A percentile compares a stretch with the other conserved stretches of the same genome.
phyloP scores from a whole-genome alignment of 352 stramenopile species.

The Pythium utonaiense region DNA sequence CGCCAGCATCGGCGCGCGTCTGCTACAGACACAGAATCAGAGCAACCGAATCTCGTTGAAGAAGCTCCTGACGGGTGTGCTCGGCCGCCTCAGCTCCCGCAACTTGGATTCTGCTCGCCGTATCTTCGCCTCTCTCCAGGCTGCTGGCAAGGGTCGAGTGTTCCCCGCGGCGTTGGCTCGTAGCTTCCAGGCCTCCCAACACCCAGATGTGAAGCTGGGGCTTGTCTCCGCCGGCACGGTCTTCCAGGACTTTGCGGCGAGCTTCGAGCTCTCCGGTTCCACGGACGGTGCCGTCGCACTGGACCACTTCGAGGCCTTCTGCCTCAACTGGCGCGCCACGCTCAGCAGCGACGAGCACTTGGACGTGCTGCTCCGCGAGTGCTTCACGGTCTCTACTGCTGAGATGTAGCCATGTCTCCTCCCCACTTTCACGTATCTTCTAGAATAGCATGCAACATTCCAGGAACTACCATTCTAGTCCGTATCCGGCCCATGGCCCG shows the following conservation, averaged over 20 bases:
- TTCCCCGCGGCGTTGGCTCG: conserved; percentile 55
- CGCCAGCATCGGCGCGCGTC: conserved; percentile 30
- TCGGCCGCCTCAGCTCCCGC: conserved; percentile 36
- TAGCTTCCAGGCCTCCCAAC: conserved; percentile 54
- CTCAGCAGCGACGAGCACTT: conserved; percentile 51
- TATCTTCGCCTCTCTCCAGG: conserved; percentile 48
- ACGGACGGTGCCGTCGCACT: conserved; percentile 41
- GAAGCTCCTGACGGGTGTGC: conserved; percentile 35
- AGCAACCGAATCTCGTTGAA: conserved; percentile 33
- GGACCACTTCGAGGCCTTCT: conserved; percentile 68
- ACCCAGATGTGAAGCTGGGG: conserved; percentile 59
- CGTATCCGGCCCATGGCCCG: not conserved
- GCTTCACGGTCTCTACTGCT: conserved; percentile 29
- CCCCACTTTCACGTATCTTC: not conserved
- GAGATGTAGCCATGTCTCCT: not conserved
- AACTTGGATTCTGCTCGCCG: conserved; percentile 32
- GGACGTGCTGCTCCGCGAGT: conserved; percentile 57
- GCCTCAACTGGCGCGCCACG: conserved; percentile 47
- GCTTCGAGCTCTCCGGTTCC: conserved; percentile 49
- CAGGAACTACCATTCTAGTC: not conserved
- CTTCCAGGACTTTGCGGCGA: conserved; percentile 71
- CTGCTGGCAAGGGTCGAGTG: conserved; percentile 47
- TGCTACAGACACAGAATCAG: conserved; percentile 37
- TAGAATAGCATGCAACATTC: not conserved
- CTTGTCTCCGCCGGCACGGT: conserved; percentile 30